Percentiles rank a stretch among this genome's conserved stretches.
phyloP scores from a whole-genome alignment of 2,329 filamentous ascomycete species.

The Byssochlamys sp. region DNA sequence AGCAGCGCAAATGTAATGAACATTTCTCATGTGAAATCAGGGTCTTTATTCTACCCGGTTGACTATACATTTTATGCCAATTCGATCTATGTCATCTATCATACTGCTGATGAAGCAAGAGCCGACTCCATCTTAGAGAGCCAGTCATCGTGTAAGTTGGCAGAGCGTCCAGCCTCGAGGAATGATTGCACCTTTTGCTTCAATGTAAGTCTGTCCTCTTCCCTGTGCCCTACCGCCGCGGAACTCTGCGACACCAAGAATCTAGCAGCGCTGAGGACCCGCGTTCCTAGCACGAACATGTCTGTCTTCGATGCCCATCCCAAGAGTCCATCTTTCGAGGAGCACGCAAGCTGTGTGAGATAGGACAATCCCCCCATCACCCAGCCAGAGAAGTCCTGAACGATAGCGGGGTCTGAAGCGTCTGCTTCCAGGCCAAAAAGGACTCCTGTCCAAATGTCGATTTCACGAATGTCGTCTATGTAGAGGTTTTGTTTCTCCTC shows the following conservation, averaged over 20 bases:
- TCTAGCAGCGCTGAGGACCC: conserved; percentile 29
- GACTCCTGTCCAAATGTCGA: conserved; percentile 55
- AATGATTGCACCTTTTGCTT: conserved; percentile 17
- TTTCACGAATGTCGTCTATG: conserved; percentile 69
- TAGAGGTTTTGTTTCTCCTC: conserved; percentile 94
- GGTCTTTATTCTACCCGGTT: background rate
- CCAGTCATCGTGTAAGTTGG: conserved; percentile 25
- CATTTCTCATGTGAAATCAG: background rate
- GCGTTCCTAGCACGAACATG: conserved; percentile 46
- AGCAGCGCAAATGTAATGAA: too few species aligned
- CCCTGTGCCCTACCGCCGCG: conserved; percentile 9
- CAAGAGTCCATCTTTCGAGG: conserved; percentile 52
- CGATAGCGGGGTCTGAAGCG: conserved; percentile 13
- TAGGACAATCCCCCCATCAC: conserved; percentile 22
- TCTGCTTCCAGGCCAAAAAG: conserved; percentile 28
- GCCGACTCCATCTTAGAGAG: conserved; percentile 18
- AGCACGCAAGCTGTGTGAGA: conserved; percentile 17
- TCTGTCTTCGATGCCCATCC: conserved; percentile 63
- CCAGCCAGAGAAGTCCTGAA: conserved; percentile 21
- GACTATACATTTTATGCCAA: background rate
- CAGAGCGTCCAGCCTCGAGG: conserved; percentile 12
- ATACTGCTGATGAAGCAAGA: conserved; percentile 8
- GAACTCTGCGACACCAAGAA: conserved; percentile 19
- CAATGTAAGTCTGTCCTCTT: conserved; percentile 9
- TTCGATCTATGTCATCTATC: conserved; percentile 3